phyloP scores from a whole-genome alignment of 2,329 filamentous ascomycete genomes.

The Colletotrichum sp. region DNA sequence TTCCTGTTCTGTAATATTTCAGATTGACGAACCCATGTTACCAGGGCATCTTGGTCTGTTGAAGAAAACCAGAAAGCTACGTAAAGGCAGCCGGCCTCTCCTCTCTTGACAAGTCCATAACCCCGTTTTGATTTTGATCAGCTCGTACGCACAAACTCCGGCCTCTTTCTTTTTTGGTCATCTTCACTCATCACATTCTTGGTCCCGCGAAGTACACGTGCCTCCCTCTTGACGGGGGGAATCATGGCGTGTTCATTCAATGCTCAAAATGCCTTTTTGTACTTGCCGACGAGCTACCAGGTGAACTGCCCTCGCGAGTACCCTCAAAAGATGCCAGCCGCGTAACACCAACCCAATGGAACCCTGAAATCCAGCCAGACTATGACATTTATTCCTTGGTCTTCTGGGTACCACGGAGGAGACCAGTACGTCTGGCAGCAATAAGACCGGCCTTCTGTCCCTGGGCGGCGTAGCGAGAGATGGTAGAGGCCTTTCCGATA shows the following conservation, averaged over 20 bases:
- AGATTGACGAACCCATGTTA: slow-evolving; percentile 1
- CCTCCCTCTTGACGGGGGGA: slow-evolving; percentile 10
- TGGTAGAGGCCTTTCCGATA: slow-evolving; percentile 99
- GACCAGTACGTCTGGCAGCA: slow-evolving; percentile 98
- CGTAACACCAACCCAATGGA: slow-evolving; percentile 71
- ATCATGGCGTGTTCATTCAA: slow-evolving; percentile 32
- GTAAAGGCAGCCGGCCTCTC: neutral
- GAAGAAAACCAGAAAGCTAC: slow-evolving; percentile 4
- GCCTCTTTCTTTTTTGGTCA: neutral
- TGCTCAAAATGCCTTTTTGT: slow-evolving; percentile 54
- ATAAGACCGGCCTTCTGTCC: slow-evolving; percentile 99
- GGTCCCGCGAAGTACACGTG: neutral
- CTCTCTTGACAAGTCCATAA: neutral
- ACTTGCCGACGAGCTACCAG: slow-evolving; percentile 55
- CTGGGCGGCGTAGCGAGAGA: slow-evolving; percentile 95
- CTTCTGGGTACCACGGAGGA: slow-evolving; percentile 99
- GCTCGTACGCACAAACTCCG: slow-evolving; percentile 6
- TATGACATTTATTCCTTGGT: slow-evolving; percentile 81
- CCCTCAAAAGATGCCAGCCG: slow-evolving; percentile 66
- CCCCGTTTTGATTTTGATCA: slow-evolving; percentile 9
- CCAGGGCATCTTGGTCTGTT: slow-evolving; percentile 5
- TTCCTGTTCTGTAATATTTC: neutral
- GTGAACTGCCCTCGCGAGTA: slow-evolving; percentile 52
- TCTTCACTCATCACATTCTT: slow-evolving; percentile 11
- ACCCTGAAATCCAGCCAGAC: slow-evolving; percentile 52